These are phyloP conservation scores for Toxicodendron radicans DNA, from an alignment of 345 rosid genomes.

Conservation along the genomic window DNA sequence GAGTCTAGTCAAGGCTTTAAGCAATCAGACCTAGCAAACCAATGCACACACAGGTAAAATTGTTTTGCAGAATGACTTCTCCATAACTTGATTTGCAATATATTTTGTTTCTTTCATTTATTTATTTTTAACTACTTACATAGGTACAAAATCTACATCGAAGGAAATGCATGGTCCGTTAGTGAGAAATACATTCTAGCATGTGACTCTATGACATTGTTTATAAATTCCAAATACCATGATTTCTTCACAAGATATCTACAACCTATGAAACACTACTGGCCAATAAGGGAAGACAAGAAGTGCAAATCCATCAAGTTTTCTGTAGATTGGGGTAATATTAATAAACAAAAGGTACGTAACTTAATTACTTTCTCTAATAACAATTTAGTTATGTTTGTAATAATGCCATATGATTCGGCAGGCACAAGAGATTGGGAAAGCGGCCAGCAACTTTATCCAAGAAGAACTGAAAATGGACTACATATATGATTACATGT, in stretches of 20 bases:
- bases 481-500: slow-evolving; percentile 71
- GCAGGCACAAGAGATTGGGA: slow-evolving; percentile 68
- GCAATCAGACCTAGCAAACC: slow-evolving; percentile 69
- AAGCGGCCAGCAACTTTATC: slow-evolving; percentile 55
- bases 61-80: background rate
- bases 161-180: slow-evolving; percentile 74
- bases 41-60: slow-evolving; percentile 67
- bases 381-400: no score
- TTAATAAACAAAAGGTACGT: slow-evolving; percentile 47
- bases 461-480: slow-evolving; percentile 64
- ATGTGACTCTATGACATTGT: slow-evolving; percentile 46
- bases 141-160: slow-evolving; percentile 79
- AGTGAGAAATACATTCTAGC: slow-evolving; percentile 62
- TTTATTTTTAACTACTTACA: background rate
- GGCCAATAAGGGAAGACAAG: slow-evolving; percentile 60
- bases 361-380: slow-evolving; percentile 10
- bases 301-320: slow-evolving; percentile 72
- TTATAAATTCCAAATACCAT: slow-evolving; percentile 41
- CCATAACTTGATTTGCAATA: no score
- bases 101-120: no score
- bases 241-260: slow-evolving; percentile 56
- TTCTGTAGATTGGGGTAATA: slow-evolving; percentile 83
- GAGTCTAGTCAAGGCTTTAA: slow-evolving; percentile 70
- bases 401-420: background rate
- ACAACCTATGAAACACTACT: slow-evolving; percentile 54